Percentiles rank a stretch among this genome's conserved stretches.
These are phyloP conservation scores for Rugosomyces carneus DNA, from an alignment of 1,284 basidiomycete species.

Conservation along the genomic window DNA sequence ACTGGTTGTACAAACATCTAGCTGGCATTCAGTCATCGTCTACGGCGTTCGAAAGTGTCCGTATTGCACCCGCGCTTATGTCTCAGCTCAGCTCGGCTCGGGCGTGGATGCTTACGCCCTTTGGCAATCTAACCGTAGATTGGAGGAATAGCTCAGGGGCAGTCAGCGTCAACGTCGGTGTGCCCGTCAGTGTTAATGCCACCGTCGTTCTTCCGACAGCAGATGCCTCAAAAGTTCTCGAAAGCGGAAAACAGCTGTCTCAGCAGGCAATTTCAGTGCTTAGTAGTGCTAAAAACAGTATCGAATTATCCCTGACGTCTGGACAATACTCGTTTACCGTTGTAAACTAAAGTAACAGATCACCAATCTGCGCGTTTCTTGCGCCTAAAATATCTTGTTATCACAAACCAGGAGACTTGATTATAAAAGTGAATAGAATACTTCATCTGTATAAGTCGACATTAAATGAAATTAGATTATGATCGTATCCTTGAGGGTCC, in stretches of 20 bases:
- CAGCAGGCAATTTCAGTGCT: constrained; percentile 4
- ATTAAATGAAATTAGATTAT: neutral
- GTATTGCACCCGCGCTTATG: constrained; percentile 19
- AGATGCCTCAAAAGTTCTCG: constrained; percentile 8
- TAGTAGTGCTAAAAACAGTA: neutral
- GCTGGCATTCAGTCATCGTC: constrained; percentile 22
- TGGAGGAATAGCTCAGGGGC: constrained; percentile 15
- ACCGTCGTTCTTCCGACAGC: constrained; percentile 14
- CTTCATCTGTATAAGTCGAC: neutral
- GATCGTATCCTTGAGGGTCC: constrained; percentile 22
- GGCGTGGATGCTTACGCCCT: constrained; percentile 24
- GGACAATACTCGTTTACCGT: constrained; percentile 14
- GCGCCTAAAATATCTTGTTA: too few species aligned
- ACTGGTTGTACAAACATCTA: constrained; percentile 25
- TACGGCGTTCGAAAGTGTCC: constrained; percentile 21
- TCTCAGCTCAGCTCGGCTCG: constrained; percentile 15
- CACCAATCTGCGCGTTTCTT: too few species aligned
- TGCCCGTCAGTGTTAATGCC: constrained; percentile 24
- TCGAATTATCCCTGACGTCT: constrained; percentile 11
- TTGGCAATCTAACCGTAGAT: constrained; percentile 22
- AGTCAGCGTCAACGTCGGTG: constrained; percentile 15
- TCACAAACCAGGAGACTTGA: too few species aligned
- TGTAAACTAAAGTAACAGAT: neutral
- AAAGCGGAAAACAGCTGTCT: constrained; percentile 14
- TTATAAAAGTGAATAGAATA: too few species aligned